Conservation (phyloP, 169 alveolate species). For the Plasmodium relictum region DNA sequence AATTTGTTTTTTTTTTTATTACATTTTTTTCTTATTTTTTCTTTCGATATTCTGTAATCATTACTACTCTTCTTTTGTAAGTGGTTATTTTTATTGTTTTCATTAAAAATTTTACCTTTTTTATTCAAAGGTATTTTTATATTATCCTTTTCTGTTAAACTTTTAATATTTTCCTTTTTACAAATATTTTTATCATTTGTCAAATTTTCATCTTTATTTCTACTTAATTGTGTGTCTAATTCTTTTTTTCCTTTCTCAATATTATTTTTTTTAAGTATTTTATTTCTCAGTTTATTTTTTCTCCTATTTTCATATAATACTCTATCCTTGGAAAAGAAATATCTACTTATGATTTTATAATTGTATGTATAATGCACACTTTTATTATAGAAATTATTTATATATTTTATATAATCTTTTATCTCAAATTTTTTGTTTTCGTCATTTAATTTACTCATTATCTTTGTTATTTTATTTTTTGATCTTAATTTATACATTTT, state of each 20-base stretch:
- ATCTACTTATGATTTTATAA: neutral
- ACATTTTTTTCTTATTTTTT: conserved; percentile 16
- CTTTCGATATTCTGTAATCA: neutral
- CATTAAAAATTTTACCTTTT: neutral
- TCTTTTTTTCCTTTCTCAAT: neutral
- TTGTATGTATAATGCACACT: neutral
- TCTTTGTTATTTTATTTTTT: neutral
- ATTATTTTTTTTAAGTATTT: neutral
- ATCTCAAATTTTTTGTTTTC: neutral
- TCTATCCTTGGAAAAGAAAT: conserved; percentile 36
- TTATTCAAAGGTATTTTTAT: neutral
- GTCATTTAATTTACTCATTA: neutral
- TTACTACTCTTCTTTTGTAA: neutral
- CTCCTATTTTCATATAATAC: conserved; percentile 31
- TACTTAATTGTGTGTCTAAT: neutral
- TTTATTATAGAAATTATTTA: conserved; percentile 13
- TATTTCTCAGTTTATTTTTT: neutral
- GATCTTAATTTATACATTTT: neutral
- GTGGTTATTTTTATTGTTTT: neutral
- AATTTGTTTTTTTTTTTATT: conserved; percentile 1
- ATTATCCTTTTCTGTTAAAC: neutral
- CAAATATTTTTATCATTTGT: neutral
- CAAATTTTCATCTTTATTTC: neutral
- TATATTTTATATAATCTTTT: conserved; percentile 37
- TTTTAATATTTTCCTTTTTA: neutral